Evolutionary conservation across 2,329 filamentous ascomycete species (phyloP), one percentile per base, ranked within the genome.

Genomic region (Calcarisporium arbuscula): DNA sequence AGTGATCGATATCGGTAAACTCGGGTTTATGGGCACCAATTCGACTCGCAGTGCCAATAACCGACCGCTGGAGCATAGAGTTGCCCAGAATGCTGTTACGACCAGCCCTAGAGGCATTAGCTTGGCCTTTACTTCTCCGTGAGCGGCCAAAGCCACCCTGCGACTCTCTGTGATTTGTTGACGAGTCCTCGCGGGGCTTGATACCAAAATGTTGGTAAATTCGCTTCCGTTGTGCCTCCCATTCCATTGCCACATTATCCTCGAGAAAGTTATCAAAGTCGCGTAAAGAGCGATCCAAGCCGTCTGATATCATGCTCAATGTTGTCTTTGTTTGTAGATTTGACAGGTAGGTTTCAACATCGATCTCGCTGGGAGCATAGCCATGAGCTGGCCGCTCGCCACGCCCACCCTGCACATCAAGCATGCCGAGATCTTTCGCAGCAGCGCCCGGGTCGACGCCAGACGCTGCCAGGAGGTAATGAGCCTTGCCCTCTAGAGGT

Each of bases 171-270:
- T 59, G 57, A 28, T 65, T 50, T 5, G 61, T 53, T 20, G 48
- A 47, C 7, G 53, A 41, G 20, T 70, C 70, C 30, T 79, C 73
- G 17, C 67, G 66, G 6, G 73, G 65, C 53, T 79, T 82, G 54
- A 98, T 82, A 11, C 92, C 92, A 58, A 98, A 96, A 60, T 98
- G 92, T 52, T 95, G 81, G 61, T 95, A 96, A 44, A 98, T 95
- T 46, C 81, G 81, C 59, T 85, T 86, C 43, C 90, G 82, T 64
- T 96, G 90, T 12, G 84, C 82, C 49, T 95, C 89, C 89, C 92
- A 96, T 57, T 96, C 88, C 67, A 94, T 82, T 19, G 88, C 86
- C 32, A 96, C 80, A 53, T 94, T 94, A 50, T 95, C 89, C 56
- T 96, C 89, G 36, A 98, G 70, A 57, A 95, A 96, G 41, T 77